A percentile compares a stretch with the other conserved stretches of the same genome.
Evolutionary conservation across 805 yeast species (phyloP).

Genomic region (Soucietia sequanensis): DNA sequence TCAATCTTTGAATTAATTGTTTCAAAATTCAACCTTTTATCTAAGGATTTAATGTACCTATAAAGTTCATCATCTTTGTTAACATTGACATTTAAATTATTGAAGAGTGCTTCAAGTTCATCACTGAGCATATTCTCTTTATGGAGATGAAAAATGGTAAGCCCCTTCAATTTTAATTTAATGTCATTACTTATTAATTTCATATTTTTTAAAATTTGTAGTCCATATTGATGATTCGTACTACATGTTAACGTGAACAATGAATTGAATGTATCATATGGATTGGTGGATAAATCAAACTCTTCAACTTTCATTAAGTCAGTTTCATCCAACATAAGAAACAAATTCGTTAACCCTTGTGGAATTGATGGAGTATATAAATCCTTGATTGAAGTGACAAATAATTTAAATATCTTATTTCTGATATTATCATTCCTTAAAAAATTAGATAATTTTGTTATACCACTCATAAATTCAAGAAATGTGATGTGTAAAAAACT

Average conservation of each 20-base stretch:
- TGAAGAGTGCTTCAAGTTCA: conserved; percentile 8
- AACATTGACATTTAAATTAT: background rate
- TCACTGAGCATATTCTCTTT: conserved; percentile 15
- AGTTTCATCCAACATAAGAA: conserved; percentile 29
- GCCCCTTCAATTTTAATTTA: conserved; percentile 25
- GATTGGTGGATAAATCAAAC: conserved; percentile 19
- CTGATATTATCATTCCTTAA: conserved; percentile 21
- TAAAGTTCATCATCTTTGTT: conserved; percentile 4
- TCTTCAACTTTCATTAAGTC: conserved; percentile 18
- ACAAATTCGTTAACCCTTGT: conserved; percentile 27
- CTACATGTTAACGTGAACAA: conserved; percentile 29
- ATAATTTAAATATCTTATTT: conserved; percentile 27
- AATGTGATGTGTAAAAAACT: conserved; percentile 33
- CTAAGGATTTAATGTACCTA: conserved; percentile 12
- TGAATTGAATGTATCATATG: conserved; percentile 20
- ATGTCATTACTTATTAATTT: conserved; percentile 16
- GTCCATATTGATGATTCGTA: conserved; percentile 31
- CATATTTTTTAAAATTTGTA: conserved; percentile 22
- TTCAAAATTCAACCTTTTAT: conserved; percentile 20
- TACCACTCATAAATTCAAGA: conserved; percentile 23
- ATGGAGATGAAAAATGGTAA: conserved; percentile 34
- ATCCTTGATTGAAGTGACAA: conserved; percentile 21
- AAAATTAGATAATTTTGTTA: conserved; percentile 22
- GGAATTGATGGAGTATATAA: conserved; percentile 26
- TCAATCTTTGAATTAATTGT: conserved; percentile 23